Evolutionary conservation across 1,284 basidiomycete species (phyloP), one percentile per base, ranked within the genome.

Genomic region (Tylopilus orsonianus): DNA sequence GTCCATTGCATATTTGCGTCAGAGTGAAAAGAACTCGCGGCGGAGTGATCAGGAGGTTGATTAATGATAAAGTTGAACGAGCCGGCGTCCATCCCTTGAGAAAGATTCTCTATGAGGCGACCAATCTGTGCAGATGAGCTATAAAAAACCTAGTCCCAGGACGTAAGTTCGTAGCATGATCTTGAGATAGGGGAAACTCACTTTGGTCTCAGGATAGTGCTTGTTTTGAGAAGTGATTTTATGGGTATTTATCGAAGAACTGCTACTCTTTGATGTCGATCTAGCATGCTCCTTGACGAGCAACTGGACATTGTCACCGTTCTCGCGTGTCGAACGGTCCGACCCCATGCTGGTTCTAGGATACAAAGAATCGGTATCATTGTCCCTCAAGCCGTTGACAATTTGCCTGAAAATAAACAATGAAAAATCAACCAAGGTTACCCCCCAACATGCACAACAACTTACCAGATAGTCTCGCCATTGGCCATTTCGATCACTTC

Each of bases 401-500:
- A 91, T 87, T 49, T 83, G 84, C 87, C 87, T 90, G 53, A n/a
- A 43, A 52, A 53, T n/a, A n/a, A n/a, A n/a, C n/a, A n/a, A n/a
- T n/a, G 52, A 39, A 36, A 20, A 27, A 35, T 55, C 20, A 47
- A 33, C 24, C 30, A 46, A 46, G 32, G 30, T n/a, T 34, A 8
- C 27, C 41, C 36, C 44, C 44, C 41, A 53, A 50, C n/a, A 22
- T 8, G 34, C 34, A 43, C 46, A 23, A 58, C 41, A 13, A 69
- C 74, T 43, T 50, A 87, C 88, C 88, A 92, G 49, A 91, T 83
- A 13, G 86, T 87, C 65, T 91, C 83, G 20, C 88, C 88, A 61
- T 89, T 90, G 12, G 86, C 86, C 59, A 90, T 71, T 60, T 91
- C 85, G 41, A 91, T 75, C 29, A 91, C 75, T 67, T 91, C 87